Conservation (phyloP, 2,329 filamentous ascomycete species). For the Hymenoscyphus scutula region DNA sequence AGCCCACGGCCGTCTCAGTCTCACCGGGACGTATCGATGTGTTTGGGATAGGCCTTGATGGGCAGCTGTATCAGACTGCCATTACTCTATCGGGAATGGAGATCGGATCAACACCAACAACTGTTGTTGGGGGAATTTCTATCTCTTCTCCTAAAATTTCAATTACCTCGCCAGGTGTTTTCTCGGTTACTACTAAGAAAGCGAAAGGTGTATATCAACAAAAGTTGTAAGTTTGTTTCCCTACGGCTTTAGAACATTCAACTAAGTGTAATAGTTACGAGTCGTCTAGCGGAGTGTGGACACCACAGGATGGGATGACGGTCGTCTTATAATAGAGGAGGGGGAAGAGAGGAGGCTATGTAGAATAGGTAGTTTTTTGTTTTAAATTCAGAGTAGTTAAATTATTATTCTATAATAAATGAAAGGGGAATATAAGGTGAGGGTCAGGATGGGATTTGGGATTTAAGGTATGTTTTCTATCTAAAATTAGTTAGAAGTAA, state of each 20-base stretch:
- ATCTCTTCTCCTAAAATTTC: not conserved
- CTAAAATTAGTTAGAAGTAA: no score
- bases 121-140: not conserved
- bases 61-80: not conserved
- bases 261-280: not conserved
- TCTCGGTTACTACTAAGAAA: not conserved
- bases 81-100: not conserved
- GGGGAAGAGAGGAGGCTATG: no score
- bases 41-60: not conserved
- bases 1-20: not conserved
- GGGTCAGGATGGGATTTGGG: no score
- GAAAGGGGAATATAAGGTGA: no score
- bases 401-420: no score
- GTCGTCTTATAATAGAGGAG: no score
- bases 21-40: not conserved
- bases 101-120: not conserved
- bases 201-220: not conserved
- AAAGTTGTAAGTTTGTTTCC: not conserved
- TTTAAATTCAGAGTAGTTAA: no score
- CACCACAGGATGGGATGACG: not conserved
- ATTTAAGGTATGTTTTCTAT: no score
- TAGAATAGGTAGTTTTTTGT: no score
- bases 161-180: not conserved
- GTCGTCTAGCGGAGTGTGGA: not conserved
- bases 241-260: not conserved